Conservation (phyloP, 352 stramenopile genomes). For the Pythium folliculosum region DNA sequence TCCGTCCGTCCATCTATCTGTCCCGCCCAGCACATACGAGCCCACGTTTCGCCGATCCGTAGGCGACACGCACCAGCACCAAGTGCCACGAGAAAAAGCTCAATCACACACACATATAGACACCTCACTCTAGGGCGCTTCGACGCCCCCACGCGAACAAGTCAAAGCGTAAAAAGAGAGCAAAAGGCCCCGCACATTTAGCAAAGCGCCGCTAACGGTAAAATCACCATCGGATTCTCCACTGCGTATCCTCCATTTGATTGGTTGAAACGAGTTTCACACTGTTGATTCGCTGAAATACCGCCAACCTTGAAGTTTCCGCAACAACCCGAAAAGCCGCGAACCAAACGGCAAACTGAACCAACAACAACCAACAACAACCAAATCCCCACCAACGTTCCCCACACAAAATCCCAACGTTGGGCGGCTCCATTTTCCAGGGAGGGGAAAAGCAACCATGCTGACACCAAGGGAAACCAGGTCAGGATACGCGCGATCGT, state of each 20-base stretch:
- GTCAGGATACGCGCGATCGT: neutral
- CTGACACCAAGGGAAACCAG: constrained; percentile 1
- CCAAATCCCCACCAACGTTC: constrained; percentile 6
- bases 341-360: constrained; percentile 7
- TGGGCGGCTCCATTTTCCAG: neutral
- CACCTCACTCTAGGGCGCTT: no score
- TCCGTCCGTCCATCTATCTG: neutral
- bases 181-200: no score
- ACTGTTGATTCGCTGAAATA: constrained; percentile 6
- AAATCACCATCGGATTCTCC: neutral
- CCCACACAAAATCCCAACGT: neutral
- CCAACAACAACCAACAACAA: constrained; percentile 1
- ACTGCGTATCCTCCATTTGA: neutral
- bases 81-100: neutral
- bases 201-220: no score
- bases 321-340: neutral
- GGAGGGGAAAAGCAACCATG: neutral
- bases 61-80: constrained; percentile 1
- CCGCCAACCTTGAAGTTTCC: neutral
- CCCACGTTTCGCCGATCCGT: constrained; percentile 5
- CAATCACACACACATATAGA: neutral
- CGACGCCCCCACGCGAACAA: neutral
- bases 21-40: neutral
- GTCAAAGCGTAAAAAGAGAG: neutral
- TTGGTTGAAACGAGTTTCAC: neutral